These are phyloP conservation scores for Chaetoscypha palmicola DNA, from an alignment of 2,329 filamentous ascomycete genomes.

Conservation along the genomic window DNA sequence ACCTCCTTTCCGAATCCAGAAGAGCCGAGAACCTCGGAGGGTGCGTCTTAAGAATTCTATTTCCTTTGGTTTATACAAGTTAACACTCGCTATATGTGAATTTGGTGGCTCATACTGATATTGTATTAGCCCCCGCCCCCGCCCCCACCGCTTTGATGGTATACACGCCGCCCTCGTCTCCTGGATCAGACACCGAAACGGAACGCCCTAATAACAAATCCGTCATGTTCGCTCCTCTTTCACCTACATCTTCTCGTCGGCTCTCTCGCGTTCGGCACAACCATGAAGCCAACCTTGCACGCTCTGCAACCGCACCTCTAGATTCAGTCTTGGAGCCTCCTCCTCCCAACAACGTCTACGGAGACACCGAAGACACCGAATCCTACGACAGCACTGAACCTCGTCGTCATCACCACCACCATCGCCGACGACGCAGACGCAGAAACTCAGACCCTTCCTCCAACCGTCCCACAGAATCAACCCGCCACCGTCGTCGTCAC, in stretches of 20 bases:
- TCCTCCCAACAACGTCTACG: conserved; percentile 1
- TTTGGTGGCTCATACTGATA: neutral
- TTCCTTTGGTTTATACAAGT: conserved; percentile 5
- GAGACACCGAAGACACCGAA: neutral
- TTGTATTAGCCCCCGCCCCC: neutral
- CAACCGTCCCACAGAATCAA: conserved; percentile 20
- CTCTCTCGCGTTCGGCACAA: conserved; percentile 17
- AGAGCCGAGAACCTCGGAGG: conserved; percentile 23
- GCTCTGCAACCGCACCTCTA: conserved; percentile 1
- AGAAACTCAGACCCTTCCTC: conserved; percentile 27
- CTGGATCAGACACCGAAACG: conserved; percentile 5
- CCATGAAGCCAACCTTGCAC: neutral
- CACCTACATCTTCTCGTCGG: conserved; percentile 24
- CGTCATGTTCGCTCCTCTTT: conserved; percentile 29
- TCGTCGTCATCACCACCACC: conserved; percentile 8
- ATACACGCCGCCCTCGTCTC: conserved; percentile 11
- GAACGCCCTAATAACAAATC: conserved; percentile 21
- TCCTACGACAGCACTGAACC: neutral
- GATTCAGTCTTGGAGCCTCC: neutral
- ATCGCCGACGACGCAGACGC: conserved; percentile 17
- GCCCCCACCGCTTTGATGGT: neutral
- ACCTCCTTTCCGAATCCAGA: conserved; percentile 19
- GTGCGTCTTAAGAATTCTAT: conserved; percentile 22
- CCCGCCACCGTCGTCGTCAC: conserved; percentile 18
- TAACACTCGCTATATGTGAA: too few species aligned